Percentiles rank a stretch among this genome's conserved stretches.
phyloP scores from a whole-genome alignment of 257 asterid genomes.

The Thymus mandschuricus region DNA sequence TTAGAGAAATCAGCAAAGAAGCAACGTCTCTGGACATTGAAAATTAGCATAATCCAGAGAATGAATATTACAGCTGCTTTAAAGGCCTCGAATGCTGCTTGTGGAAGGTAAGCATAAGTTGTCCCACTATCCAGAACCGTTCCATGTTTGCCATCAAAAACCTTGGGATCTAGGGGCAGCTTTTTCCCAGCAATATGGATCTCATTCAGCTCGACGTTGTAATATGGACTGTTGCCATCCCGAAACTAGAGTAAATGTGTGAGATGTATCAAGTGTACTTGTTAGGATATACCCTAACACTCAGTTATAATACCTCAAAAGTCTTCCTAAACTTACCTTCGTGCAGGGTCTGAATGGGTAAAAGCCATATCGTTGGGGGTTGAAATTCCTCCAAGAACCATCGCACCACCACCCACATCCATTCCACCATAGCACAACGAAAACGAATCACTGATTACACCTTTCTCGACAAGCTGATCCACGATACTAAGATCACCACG shows the following conservation, averaged over 20 bases:
- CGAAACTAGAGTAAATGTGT: slow-evolving; percentile 99
- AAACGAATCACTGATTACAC: slow-evolving; percentile 86
- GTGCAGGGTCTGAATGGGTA: slow-evolving; percentile 78
- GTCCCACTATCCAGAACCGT: slow-evolving; percentile 96
- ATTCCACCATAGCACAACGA: slow-evolving; percentile 98
- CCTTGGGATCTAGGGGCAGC: slow-evolving; percentile 57
- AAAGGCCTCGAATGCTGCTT: slow-evolving; percentile 80
- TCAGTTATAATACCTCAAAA: slow-evolving; percentile 40
- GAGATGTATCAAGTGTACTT: slow-evolving; percentile 90
- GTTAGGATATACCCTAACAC: slow-evolving; percentile 84
- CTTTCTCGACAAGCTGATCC: slow-evolving; percentile 94
- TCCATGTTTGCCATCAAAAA: slow-evolving; percentile 93
- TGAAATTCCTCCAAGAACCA: slow-evolving; percentile 95
- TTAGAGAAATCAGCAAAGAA: slow-evolving; percentile 25
- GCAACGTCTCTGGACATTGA: not conserved
- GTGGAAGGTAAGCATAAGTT: slow-evolving; percentile 96
- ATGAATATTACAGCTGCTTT: slow-evolving; percentile 72
- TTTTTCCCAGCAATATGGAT: slow-evolving; percentile 95
- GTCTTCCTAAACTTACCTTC: slow-evolving; percentile 74
- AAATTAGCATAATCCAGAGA: slow-evolving; percentile 31
- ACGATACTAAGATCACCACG: slow-evolving; percentile 98
- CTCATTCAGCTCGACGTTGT: slow-evolving; percentile 96
- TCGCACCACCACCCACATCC: slow-evolving; percentile 98
- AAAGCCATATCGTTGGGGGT: slow-evolving; percentile 83
- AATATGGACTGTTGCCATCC: slow-evolving; percentile 99